Base-by-base conservation (phyloP, 2,329 filamentous ascomycete genomes). In the Hymenoscyphus infarciens region DNA sequence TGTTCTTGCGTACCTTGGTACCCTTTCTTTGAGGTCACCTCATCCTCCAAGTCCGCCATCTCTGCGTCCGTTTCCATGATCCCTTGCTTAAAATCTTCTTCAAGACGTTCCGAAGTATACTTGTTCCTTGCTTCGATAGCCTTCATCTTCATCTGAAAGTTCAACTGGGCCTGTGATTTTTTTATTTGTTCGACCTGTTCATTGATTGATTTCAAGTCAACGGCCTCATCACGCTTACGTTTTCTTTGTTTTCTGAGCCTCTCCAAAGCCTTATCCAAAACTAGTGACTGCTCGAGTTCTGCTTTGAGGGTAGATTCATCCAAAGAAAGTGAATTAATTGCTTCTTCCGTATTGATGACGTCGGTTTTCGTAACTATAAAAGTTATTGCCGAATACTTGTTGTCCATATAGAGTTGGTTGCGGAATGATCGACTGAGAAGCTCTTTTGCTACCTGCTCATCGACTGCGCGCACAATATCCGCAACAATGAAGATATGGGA, bases 401-500 rank as follows among this genome's bases (percentile, higher is more conserved):
- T 16, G 19, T 59, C 57, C 39, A 59, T 59, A 6, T 29, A 25
- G 8, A 49, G 45, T 19, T 27, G 39, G 16, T 16, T 10, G 10
- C 27, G 3, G 25, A 59, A 59, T 5, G 27, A 31, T 7, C 27
- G 45, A 52, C 57, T 8, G 0, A 59, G 27, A 2, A 59, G 57
- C 6, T 59, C 57, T 49, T 59, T 59, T 4, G 79, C 79, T 16
- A 77, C 74, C 64, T 80, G 77, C 63, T 81, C 78, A 65, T 81
- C 78, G 0, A 80, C 77, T n/a, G 78, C 79, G 5, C 79, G 74
- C 25, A 72, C 78, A 63, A 81, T 80, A 0, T 77, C 77, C 4
- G 79, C 78, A 1, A 80, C 76, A 39, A 81, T 79, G 77, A 76
- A 81, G 0, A 79, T 70, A 1, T 77, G 75, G 2, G 75, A 77